Percentiles rank a stretch among this genome's conserved stretches.
phyloP scores from a whole-genome alignment of 2,329 filamentous ascomycete genomes.

The Claviceps maximensis region DNA sequence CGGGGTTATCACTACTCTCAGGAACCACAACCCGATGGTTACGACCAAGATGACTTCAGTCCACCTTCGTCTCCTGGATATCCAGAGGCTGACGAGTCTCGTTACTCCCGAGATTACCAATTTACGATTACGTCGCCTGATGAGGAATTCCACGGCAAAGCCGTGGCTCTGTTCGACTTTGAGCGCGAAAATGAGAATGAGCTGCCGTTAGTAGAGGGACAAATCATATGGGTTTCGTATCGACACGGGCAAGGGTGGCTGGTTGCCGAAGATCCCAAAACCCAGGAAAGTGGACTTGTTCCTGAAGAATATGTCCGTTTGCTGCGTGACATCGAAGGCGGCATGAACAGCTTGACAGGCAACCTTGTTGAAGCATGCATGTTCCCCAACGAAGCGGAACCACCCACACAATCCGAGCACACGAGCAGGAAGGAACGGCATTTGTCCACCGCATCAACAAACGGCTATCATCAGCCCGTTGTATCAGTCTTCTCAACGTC shows the following conservation, averaged over 20 bases:
- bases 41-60: slow-evolving; percentile 42
- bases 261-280: slow-evolving; percentile 90
- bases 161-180: slow-evolving; percentile 91
- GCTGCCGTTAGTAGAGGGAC: slow-evolving; percentile 79
- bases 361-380: slow-evolving; percentile 40
- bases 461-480: slow-evolving; percentile 55
- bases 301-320: slow-evolving; percentile 93
- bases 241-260: slow-evolving; percentile 95
- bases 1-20: slow-evolving; percentile 29
- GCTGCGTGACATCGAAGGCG: slow-evolving; percentile 84
- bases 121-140: slow-evolving; percentile 92
- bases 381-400: slow-evolving; percentile 42
- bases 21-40: slow-evolving; percentile 33
- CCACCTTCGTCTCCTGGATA: slow-evolving; percentile 44
- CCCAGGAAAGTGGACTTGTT: slow-evolving; percentile 84
- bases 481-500: slow-evolving; percentile 59
- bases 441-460: slow-evolving; percentile 31
- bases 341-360: slow-evolving; percentile 59
- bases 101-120: slow-evolving; percentile 84
- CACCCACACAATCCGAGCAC: slow-evolving; percentile 49
- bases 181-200: slow-evolving; percentile 94
- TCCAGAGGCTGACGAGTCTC: slow-evolving; percentile 53
- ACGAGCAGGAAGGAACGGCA: slow-evolving; percentile 28
- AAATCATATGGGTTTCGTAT: slow-evolving; percentile 94
- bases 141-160: slow-evolving; percentile 95